phyloP scores from a whole-genome alignment of 1,139 yeast genomes.

The Taphrina populina region DNA sequence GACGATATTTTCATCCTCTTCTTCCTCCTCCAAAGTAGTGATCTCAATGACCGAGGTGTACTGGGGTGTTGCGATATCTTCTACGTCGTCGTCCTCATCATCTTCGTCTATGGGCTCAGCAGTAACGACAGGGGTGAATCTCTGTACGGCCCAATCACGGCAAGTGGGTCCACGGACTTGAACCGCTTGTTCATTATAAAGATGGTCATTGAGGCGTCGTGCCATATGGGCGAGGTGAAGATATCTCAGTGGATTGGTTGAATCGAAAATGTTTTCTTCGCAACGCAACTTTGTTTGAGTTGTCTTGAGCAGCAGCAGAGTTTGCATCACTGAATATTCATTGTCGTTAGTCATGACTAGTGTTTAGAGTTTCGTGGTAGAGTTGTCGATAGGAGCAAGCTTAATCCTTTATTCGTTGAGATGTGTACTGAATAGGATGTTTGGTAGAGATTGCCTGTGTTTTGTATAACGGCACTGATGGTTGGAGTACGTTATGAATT shows the following conservation, averaged over 20 bases:
- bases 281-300: slow-evolving; percentile 18
- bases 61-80: not conserved
- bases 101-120: slow-evolving; percentile 2
- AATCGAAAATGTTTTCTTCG: slow-evolving; percentile 24
- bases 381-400: no score
- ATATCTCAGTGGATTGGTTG: slow-evolving; percentile 27
- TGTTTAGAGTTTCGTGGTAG: not conserved
- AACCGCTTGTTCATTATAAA: slow-evolving; percentile 13
- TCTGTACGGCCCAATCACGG: no score
- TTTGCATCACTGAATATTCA: slow-evolving; percentile 8
- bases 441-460: no score
- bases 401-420: no score
- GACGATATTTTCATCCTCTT: not conserved
- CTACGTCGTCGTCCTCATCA: not conserved
- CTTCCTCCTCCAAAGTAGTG: no score
- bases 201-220: slow-evolving; percentile 13
- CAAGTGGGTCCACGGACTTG: not conserved
- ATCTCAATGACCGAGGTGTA: no score
- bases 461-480: no score
- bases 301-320: slow-evolving; percentile 20
- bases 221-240: slow-evolving; percentile 14
- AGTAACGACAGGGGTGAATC: not conserved
- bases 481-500: no score
- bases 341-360: not conserved
- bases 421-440: no score